phyloP scores from a whole-genome alignment of 2,329 filamentous ascomycete genomes.

The Fusarium zealandicum region DNA sequence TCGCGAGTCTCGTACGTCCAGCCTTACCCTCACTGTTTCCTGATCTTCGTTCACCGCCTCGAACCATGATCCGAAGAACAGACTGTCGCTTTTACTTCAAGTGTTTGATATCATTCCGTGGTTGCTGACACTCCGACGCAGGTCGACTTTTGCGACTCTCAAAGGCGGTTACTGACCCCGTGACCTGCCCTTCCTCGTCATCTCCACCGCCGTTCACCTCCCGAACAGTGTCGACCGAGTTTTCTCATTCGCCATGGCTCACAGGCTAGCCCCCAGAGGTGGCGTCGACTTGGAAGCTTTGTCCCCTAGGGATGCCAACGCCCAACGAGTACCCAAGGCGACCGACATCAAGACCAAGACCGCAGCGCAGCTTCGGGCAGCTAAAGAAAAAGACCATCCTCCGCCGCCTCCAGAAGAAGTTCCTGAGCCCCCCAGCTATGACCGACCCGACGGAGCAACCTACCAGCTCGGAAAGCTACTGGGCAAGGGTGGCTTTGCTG shows the following conservation, averaged over 20 bases:
- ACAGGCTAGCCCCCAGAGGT: slow-evolving; percentile 58
- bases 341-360: slow-evolving; percentile 61
- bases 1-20: slow-evolving; percentile 40
- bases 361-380: slow-evolving; percentile 60
- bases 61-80: background rate
- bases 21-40: slow-evolving; percentile 1
- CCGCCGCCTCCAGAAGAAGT: slow-evolving; percentile 68
- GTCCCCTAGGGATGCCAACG: slow-evolving; percentile 70
- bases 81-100: background rate
- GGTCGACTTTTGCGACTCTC: slow-evolving; percentile 25
- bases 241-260: slow-evolving; percentile 50
- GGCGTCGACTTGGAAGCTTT: slow-evolving; percentile 67
- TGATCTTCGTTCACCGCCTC: slow-evolving; percentile 11
- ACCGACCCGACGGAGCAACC: slow-evolving; percentile 72
- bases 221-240: slow-evolving; percentile 1
- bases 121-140: slow-evolving; percentile 17
- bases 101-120: background rate
- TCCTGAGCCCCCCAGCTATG: slow-evolving; percentile 69
- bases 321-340: slow-evolving; percentile 59
- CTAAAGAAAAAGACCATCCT: slow-evolving; percentile 71
- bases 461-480: slow-evolving; percentile 78
- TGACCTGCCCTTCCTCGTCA: slow-evolving; percentile 12
- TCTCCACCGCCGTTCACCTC: slow-evolving; percentile 5
- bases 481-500: slow-evolving; percentile 83
- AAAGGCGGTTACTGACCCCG: slow-evolving; percentile 26